These are phyloP conservation scores for Tephrocybe sp. DNA, from an alignment of 768 basidiomycete genomes.

Conservation along the genomic window DNA sequence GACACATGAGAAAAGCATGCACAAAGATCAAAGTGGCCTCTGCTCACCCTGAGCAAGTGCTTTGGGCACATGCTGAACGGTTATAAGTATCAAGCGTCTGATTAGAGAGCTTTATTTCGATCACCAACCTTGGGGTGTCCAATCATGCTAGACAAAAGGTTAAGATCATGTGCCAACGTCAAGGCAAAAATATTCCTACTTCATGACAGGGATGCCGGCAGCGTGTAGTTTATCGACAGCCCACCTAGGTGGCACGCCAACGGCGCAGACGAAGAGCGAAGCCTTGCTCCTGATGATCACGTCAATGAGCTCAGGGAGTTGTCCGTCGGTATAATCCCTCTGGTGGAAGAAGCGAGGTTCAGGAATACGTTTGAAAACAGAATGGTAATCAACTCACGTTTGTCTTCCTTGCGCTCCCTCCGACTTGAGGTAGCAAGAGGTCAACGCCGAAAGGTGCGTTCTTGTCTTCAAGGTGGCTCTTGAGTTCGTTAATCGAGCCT, in stretches of 20 bases:
- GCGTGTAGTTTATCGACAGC: slow-evolving; percentile 80
- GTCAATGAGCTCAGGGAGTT: slow-evolving; percentile 74
- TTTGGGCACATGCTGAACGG: slow-evolving; percentile 63
- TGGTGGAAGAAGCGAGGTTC: neutral
- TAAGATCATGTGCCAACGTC: slow-evolving; percentile 2
- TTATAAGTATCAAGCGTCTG: neutral
- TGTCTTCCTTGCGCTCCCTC: slow-evolving; percentile 81
- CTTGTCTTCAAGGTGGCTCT: slow-evolving; percentile 71
- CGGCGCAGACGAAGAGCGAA: slow-evolving; percentile 79
- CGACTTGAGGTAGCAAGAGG: slow-evolving; percentile 79
- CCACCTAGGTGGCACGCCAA: slow-evolving; percentile 83
- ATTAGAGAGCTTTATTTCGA: neutral
- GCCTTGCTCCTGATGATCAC: slow-evolving; percentile 75
- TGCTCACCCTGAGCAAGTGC: slow-evolving; percentile 66
- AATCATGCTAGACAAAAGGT: slow-evolving; percentile 55
- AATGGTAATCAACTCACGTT: slow-evolving; percentile 41
- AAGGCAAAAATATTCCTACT: slow-evolving; percentile 44
- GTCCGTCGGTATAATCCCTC: slow-evolving; percentile 74
- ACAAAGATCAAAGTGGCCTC: neutral
- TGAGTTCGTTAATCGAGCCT: slow-evolving; percentile 69
- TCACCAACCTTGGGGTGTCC: slow-evolving; percentile 75
- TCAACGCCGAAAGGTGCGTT: slow-evolving; percentile 82
- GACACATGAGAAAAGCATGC: neutral
- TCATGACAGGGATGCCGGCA: slow-evolving; percentile 82
- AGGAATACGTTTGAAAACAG: neutral